Evolutionary conservation across 2,329 filamentous ascomycete genomes (phyloP), one percentile per base, ranked within the genome.

Genomic region (Drechslera avenae): DNA sequence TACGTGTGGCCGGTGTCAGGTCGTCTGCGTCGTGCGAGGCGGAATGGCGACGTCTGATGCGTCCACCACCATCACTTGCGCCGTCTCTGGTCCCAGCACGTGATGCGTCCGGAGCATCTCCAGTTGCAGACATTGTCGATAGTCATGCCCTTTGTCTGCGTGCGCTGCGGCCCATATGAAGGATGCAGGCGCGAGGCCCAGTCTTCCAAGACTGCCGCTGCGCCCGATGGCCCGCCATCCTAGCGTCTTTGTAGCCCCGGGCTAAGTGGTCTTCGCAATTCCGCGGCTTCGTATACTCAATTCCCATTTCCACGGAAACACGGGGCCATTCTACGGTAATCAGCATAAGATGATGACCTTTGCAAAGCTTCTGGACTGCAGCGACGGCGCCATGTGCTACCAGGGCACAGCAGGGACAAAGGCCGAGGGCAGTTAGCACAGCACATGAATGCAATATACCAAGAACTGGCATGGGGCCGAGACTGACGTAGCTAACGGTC

Each of bases 11-110:
- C 8, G 48, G 42, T 3, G 50, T 45, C 18, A 57, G 10, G 28
- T 60, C 56, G 19, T 68, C 61, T 40, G 68, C 63, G 37, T 67
- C 58, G 43, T 59, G 54, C 21, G 68, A 62, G 28, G 60, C 54
- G 16, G 69, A 70, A 42, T 59, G 62, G 34, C 68, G 63, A 43
- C 69, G 60, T 49, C 68, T 63, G 41, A 71, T 60, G 23, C 63
- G 64, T 53, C 60, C 62, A 37, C 49, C 42, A 14, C 16, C 32
- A 16, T 12, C 14, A 23, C 33, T 28, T 13, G 9, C 32, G 18
- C 37, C 40, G 36, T 36, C 44, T 35, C 33, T 36, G 39, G n/a
- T 48, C 30, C 39, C 50, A 44, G 32, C 37, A 31, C n/a, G 42
- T 21, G 30, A 36, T 40, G 43, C 23, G 42, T 39, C 55, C 28